These are phyloP conservation scores for Ustilago bromivora DNA, from an alignment of 1,284 basidiomycete species.

Conservation along the genomic window DNA sequence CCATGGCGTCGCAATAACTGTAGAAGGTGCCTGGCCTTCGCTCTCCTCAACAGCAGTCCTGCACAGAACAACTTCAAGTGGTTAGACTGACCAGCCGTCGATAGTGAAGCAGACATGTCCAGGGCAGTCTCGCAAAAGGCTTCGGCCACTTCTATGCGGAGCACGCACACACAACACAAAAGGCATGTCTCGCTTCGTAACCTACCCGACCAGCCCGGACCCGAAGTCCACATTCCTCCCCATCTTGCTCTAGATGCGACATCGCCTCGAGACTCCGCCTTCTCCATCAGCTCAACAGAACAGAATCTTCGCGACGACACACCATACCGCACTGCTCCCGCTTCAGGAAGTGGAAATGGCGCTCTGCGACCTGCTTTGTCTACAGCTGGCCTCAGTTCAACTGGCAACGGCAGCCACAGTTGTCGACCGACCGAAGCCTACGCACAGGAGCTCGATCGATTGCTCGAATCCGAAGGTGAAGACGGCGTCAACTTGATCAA, in stretches of 20 bases:
- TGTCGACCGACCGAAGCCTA: conserved; percentile 36
- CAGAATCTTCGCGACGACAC: conserved; percentile 20
- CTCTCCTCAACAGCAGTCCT: neutral
- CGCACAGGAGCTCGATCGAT: conserved; percentile 38
- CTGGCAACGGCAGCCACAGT: conserved; percentile 8
- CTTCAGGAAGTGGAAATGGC: conserved; percentile 1
- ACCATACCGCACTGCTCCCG: neutral
- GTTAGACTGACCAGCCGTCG: neutral
- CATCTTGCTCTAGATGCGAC: conserved; percentile 25
- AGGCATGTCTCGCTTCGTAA: conserved; percentile 44
- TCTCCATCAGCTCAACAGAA: conserved; percentile 38
- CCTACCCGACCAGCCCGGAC: conserved; percentile 38
- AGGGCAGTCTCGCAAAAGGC: conserved; percentile 45
- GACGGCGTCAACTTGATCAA: conserved; percentile 54
- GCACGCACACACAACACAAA: conserved; percentile 21
- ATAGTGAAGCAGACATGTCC: conserved; percentile 19
- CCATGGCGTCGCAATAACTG: neutral
- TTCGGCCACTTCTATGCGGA: conserved; percentile 41
- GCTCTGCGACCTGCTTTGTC: neutral
- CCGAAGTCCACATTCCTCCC: conserved; percentile 28
- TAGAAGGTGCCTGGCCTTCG: conserved; percentile 1
- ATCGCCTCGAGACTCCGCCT: conserved; percentile 28
- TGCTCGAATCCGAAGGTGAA: conserved; percentile 50
- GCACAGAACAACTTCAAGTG: neutral
- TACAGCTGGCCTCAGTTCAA: conserved; percentile 3